phyloP scores from a whole-genome alignment of 345 rosid species.

The Eucalyptus brandiana region DNA sequence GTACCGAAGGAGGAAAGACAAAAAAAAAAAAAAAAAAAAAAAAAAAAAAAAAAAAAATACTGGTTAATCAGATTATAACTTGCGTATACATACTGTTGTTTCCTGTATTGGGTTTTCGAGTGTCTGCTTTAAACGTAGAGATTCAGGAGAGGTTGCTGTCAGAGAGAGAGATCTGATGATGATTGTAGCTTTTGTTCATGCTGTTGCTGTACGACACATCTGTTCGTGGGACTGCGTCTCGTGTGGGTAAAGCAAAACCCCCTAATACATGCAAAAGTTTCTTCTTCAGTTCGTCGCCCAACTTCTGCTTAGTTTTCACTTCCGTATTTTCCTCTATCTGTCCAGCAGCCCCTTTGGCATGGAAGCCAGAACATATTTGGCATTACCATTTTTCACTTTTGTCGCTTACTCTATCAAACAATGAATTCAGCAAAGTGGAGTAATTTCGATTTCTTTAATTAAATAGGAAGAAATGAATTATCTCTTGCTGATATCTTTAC shows the following conservation, averaged over 20 bases:
- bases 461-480: background rate
- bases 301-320: background rate
- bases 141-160: background rate
- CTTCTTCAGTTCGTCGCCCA: background rate
- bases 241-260: background rate
- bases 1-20: background rate
- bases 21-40: background rate
- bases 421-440: background rate
- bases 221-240: background rate
- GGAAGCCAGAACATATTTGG: background rate
- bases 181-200: background rate
- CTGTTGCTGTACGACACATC: background rate
- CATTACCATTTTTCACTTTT: background rate
- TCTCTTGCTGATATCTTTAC: background rate
- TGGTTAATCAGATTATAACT: background rate
- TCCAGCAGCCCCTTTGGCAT: background rate
- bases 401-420: background rate
- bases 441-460: background rate
- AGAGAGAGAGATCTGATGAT: background rate
- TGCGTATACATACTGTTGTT: background rate
- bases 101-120: background rate
- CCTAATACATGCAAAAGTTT: background rate
- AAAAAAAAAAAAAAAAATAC: background rate
- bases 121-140: background rate
- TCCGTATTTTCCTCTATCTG: background rate